Percentiles rank a stretch among this genome's conserved stretches.
Conservation (phyloP, 768 basidiomycete species). For the Phaffia tasmanica region DNA sequence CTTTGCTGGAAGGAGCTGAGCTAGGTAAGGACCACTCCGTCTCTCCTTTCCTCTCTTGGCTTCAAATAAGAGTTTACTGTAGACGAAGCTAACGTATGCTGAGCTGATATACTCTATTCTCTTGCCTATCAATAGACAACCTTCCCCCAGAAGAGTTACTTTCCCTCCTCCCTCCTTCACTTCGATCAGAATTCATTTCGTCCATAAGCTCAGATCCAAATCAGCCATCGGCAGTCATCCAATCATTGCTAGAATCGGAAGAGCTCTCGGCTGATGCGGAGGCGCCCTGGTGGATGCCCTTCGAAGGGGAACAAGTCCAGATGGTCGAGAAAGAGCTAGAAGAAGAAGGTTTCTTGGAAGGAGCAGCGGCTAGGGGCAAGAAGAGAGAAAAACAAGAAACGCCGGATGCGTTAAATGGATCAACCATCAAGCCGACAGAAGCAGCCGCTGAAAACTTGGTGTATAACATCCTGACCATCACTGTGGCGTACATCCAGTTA, state of each 20-base stretch:
- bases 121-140: slow-evolving; percentile 54
- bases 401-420: neutral
- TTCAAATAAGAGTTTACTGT: slow-evolving; percentile 43
- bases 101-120: slow-evolving; percentile 42
- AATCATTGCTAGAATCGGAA: slow-evolving; percentile 16
- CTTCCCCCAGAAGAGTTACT: slow-evolving; percentile 45
- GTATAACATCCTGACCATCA: slow-evolving; percentile 59
- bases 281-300: slow-evolving; percentile 59
- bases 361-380: slow-evolving; percentile 15
- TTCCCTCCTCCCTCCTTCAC: slow-evolving; percentile 15
- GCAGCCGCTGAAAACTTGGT: slow-evolving; percentile 39
- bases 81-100: slow-evolving; percentile 53
- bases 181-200: slow-evolving; percentile 20
- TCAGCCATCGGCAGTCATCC: slow-evolving; percentile 11
- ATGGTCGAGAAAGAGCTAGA: slow-evolving; percentile 34
- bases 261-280: slow-evolving; percentile 46
- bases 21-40: slow-evolving; percentile 44
- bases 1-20: slow-evolving; percentile 50
- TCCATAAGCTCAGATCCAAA: neutral
- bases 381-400: neutral
- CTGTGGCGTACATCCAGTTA: slow-evolving; percentile 29
- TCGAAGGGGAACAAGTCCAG: slow-evolving; percentile 24
- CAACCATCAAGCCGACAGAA: slow-evolving; percentile 42
- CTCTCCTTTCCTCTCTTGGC: neutral
- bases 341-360: slow-evolving; percentile 46